Evolutionary conservation across 176 grass and related monocot species (phyloP).

Genomic region (Musa acuminata): DNA sequence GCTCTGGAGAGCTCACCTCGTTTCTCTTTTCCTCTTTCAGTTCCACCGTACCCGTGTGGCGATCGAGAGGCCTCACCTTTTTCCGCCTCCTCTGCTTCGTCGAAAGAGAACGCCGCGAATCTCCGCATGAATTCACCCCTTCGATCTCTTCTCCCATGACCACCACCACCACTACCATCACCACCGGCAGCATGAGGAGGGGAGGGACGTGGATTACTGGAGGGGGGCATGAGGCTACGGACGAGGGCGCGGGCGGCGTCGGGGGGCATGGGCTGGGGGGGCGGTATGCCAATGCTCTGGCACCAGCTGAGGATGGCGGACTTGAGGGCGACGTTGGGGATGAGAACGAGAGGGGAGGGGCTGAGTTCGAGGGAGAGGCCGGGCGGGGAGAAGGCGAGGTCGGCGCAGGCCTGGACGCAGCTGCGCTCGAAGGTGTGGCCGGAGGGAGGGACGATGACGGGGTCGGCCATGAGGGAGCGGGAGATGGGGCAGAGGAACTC

Average conservation of each 20-base stretch:
- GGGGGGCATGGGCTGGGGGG: conserved; percentile 19
- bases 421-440: conserved; percentile 20
- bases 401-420: conserved; percentile 15
- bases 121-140: neutral
- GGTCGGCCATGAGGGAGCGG: conserved; percentile 13
- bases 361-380: conserved; percentile 12
- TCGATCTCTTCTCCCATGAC: neutral
- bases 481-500: conserved; percentile 19
- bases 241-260: conserved; percentile 35
- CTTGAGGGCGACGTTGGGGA: conserved; percentile 60
- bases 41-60: neutral
- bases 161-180: neutral
- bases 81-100: neutral
- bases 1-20: neutral
- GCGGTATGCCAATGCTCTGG: conserved; percentile 18
- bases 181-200: neutral
- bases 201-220: neutral
- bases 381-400: conserved; percentile 5
- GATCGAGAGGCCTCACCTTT: neutral
- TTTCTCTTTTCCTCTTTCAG: neutral
- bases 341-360: conserved; percentile 11
- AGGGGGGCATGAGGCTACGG: conserved; percentile 10
- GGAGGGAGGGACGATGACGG: conserved; percentile 16
- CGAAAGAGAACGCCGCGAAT: neutral
- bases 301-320: conserved; percentile 66